Conservation (phyloP, 2,329 filamentous ascomycete genomes). For the Colletotrichum kahawae region DNA sequence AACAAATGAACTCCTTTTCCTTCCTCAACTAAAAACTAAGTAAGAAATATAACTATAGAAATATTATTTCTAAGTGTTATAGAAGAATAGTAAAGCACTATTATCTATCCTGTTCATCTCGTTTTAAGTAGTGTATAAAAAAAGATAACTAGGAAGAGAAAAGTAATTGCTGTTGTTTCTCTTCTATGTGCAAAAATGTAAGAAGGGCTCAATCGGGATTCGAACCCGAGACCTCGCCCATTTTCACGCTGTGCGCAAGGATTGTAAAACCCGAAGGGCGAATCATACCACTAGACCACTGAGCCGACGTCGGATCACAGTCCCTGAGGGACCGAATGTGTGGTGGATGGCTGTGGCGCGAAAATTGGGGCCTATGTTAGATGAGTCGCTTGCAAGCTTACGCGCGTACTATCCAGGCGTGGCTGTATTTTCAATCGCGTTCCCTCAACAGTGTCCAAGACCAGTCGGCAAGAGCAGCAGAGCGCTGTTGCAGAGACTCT, state of each 20-base stretch:
- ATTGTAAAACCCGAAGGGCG: conserved; percentile 17
- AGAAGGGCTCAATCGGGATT: conserved; percentile 13
- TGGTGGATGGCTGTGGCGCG: neutral
- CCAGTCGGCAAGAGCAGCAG: neutral
- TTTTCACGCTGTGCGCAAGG: neutral
- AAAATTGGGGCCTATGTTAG: neutral
- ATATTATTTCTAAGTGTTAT: too few species aligned
- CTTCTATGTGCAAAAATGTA: neutral
- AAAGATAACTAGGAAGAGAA: neutral
- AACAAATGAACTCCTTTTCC: too few species aligned
- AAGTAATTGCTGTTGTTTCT: neutral
- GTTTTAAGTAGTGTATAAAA: too few species aligned
- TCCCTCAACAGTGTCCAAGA: neutral
- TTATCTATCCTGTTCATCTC: too few species aligned
- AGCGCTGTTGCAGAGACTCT: accelerated
- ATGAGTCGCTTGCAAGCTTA: accelerated
- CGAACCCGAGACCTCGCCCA: conserved; percentile 22
- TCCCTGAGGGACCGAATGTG: neutral
- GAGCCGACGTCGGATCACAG: neutral
- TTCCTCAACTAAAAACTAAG: too few species aligned
- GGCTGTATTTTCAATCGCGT: accelerated
- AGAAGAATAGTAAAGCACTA: too few species aligned
- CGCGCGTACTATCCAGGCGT: neutral
- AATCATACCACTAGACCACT: conserved; percentile 24
- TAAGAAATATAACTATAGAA: too few species aligned